Conservation (phyloP, 148 eudicot genomes). For the Bassia scoparia region DNA sequence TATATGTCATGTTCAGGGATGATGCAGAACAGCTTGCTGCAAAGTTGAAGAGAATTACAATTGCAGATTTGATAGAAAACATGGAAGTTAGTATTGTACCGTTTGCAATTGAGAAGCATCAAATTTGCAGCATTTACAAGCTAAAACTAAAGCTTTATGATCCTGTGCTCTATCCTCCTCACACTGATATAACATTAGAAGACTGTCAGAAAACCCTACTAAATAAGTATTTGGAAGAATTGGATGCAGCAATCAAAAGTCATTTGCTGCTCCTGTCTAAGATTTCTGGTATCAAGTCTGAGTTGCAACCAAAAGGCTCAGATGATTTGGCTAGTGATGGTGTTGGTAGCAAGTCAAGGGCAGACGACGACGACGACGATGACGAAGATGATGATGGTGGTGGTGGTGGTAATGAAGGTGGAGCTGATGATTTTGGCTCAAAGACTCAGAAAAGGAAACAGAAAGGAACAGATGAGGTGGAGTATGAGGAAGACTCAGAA, state of each 20-base stretch:
- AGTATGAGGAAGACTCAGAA: constrained; percentile 66
- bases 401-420: constrained; percentile 38
- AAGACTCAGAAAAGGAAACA: constrained; percentile 59
- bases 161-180: constrained; percentile 44
- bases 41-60: constrained; percentile 57
- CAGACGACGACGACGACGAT: constrained; percentile 26
- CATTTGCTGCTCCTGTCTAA: constrained; percentile 55
- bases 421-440: constrained; percentile 60
- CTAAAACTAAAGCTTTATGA: constrained; percentile 60
- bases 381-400: constrained; percentile 32
- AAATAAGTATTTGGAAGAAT: constrained; percentile 36
- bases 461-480: constrained; percentile 71
- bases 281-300: constrained; percentile 64
- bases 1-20: constrained; percentile 36
- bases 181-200: constrained; percentile 44
- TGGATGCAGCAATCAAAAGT: constrained; percentile 68
- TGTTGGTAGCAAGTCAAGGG: constrained; percentile 18
- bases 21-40: constrained; percentile 67
- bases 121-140: constrained; percentile 55
- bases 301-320: constrained; percentile 33
- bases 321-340: constrained; percentile 46
- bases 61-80: constrained; percentile 73
- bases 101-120: constrained; percentile 27
- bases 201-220: constrained; percentile 52
- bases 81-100: constrained; percentile 66